A percentile compares a stretch with the other conserved stretches of the same genome.
These are phyloP conservation scores for Xylaria arbuscula DNA, from an alignment of 2,329 filamentous ascomycete genomes.

Conservation along the genomic window DNA sequence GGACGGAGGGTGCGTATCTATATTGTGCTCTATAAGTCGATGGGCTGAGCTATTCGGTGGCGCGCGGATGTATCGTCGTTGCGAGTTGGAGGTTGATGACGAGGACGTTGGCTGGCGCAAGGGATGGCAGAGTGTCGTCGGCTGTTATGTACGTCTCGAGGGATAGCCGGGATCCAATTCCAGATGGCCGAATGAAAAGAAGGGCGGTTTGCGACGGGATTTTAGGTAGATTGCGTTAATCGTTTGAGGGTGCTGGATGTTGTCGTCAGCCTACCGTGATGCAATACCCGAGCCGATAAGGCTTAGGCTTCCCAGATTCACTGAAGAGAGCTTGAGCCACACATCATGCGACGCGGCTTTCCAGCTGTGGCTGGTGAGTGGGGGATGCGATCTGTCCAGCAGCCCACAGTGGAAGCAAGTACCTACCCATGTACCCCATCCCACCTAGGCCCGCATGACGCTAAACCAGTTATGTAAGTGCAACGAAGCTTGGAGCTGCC, in stretches of 20 bases:
- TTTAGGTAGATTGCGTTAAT: slow-evolving; percentile 15
- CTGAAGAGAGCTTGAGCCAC: slow-evolving; percentile 44
- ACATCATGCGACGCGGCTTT: slow-evolving; percentile 8
- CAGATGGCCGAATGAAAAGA: not conserved
- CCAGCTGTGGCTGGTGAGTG: slow-evolving; percentile 34
- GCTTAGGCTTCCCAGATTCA: not conserved
- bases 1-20: not conserved
- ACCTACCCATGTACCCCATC: slow-evolving; percentile 18
- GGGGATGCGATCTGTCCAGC: not conserved
- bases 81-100: slow-evolving; percentile 1
- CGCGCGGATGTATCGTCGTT: slow-evolving; percentile 5
- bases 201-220: slow-evolving; percentile 4
- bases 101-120: not conserved
- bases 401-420: slow-evolving; percentile 9
- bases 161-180: not conserved
- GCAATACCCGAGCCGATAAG: slow-evolving; percentile 29
- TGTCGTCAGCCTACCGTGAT: slow-evolving; percentile 45
- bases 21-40: not conserved
- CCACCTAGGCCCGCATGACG: slow-evolving; percentile 24
- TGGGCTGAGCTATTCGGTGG: not conserved
- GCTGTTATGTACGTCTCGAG: slow-evolving; percentile 5
- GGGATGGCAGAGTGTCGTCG: not conserved
- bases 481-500: slow-evolving; percentile 51
- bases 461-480: slow-evolving; percentile 45
- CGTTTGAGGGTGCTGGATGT: slow-evolving; percentile 27